Base-by-base conservation (phyloP, 2,329 filamentous ascomycete species). In the Nothophaeocryptopus gaeumannii region DNA sequence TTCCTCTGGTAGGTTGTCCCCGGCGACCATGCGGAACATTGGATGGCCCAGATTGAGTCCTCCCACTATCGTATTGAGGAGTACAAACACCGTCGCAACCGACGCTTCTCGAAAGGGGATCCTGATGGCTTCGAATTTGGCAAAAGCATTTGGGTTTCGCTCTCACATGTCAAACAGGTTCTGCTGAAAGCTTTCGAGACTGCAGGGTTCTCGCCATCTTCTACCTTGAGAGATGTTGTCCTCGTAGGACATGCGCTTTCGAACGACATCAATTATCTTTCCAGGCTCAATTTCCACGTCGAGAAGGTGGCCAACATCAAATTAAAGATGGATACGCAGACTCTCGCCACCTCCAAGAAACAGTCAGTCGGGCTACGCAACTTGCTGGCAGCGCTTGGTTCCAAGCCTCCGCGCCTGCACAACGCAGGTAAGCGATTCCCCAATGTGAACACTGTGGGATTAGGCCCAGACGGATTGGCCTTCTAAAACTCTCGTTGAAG, bases 201-300 rank as follows among this genome's bases (percentile, higher is more conserved):
- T 13, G 79, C 80, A 14, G 47, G 39, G 32, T 33, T 33, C n/a
- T 31, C 29, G 16, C 31, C 34, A 20, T 26, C 34, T 14, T 26
- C 20, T 3, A 26, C 20, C 20, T 26, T 7, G 20, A 26, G 20
- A 7, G 83, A 81, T 31, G 71, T 96, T 36, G 74, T 95, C n/a
- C 74, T 97, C 8, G 81, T 96, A 2, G 93, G 89, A n/a, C 91
- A 96, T 63, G 84, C 86, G 52, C 69, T 86, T 10, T 62, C 70
- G 1, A 68, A 77, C 8, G 93, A 97, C 62, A 72, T 95, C 49
- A 70, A 72, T 0, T 89, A 86, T 63, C 77, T 96, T 8, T 69
- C 73, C 2, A 70, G 71, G 2, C 64, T 92, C 12, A 84, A 83
- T 9, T 85, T 86, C 61, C 76, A 86, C 40, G 64, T 84, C 1